These are phyloP conservation scores for Sphagnum contortum DNA, from an alignment of 225 moss, liverwort and hornwort species.

Conservation along the genomic window DNA sequence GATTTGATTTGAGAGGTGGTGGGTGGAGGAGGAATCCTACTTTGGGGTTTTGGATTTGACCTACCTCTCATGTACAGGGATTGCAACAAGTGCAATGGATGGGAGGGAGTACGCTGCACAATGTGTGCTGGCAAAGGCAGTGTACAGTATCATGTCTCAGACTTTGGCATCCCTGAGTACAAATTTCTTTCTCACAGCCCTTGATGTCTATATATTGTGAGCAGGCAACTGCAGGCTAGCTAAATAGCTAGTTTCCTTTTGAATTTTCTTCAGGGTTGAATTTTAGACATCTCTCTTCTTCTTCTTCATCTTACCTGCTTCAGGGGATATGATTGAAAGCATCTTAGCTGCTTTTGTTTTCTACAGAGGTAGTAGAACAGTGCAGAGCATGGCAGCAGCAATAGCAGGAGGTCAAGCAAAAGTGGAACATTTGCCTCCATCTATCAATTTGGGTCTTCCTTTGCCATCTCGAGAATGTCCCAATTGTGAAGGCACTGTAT, in stretches of 20 bases:
- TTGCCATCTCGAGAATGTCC: conserved; percentile 74
- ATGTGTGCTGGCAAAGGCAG: conserved; percentile 68
- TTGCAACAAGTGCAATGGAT: conserved; percentile 86
- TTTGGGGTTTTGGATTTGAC: too few relatives aligned
- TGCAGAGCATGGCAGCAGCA: conserved; percentile 57
- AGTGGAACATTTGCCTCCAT: conserved; percentile 55
- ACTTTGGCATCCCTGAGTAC: conserved; percentile 46
- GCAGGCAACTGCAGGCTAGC: too few relatives aligned
- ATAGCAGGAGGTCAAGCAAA: conserved; percentile 55
- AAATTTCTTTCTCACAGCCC: not conserved
- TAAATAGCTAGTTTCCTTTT: too few relatives aligned
- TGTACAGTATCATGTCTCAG: conserved; percentile 61
- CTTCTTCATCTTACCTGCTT: too few relatives aligned
- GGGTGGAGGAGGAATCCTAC: too few relatives aligned
- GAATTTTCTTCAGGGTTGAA: too few relatives aligned
- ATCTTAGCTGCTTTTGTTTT: conserved; percentile 3
- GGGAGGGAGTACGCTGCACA: conserved; percentile 87
- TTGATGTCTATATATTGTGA: not conserved
- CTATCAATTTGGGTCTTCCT: conserved; percentile 34
- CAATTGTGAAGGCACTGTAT: conserved; percentile 80
- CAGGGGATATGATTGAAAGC: too few relatives aligned
- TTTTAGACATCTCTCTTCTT: too few relatives aligned
- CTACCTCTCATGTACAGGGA: conserved; percentile 33
- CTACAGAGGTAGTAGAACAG: conserved; percentile 43
- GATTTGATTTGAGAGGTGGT: too few relatives aligned